Evolutionary conservation across 768 basidiomycete species (phyloP).

Genomic region (Amanita brunnescens): DNA sequence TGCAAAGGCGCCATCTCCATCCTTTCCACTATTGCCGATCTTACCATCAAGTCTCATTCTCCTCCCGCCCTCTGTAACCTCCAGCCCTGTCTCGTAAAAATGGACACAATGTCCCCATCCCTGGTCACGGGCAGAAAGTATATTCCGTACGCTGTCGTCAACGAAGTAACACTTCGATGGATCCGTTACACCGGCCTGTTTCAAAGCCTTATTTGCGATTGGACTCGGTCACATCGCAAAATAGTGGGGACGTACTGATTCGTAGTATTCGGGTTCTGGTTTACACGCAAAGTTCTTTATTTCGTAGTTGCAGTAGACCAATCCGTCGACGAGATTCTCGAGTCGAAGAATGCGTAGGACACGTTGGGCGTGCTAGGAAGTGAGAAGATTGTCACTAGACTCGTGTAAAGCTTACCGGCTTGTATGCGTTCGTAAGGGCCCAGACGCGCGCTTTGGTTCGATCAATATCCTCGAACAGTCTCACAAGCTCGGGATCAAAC

Average conservation of each 20-base stretch:
- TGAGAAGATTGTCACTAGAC: constrained; percentile 8
- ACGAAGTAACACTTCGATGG: constrained; percentile 69
- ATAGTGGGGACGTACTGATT: constrained; percentile 31
- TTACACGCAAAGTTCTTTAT: constrained; percentile 67
- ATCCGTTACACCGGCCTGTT: constrained; percentile 49
- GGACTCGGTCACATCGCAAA: not conserved
- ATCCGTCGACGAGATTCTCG: constrained; percentile 62
- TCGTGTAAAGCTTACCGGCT: constrained; percentile 35
- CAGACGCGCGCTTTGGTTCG: constrained; percentile 70
- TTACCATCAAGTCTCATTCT: constrained; percentile 38
- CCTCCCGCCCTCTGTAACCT: constrained; percentile 55
- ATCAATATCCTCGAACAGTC: constrained; percentile 74
- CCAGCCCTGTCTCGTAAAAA: constrained; percentile 63
- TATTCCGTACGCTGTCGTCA: constrained; percentile 68
- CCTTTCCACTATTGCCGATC: constrained; percentile 22
- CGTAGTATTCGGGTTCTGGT: constrained; percentile 67
- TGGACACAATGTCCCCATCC: constrained; percentile 73
- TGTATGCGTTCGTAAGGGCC: constrained; percentile 83
- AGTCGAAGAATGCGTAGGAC: constrained; percentile 69
- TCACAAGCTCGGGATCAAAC: constrained; percentile 50
- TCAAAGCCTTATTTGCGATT: constrained; percentile 46
- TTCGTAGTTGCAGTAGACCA: constrained; percentile 75
- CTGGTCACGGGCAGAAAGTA: constrained; percentile 52
- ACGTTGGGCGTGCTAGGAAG: constrained; percentile 64
- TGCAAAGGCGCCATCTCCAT: constrained; percentile 32